Conservation (phyloP, 2,329 filamentous ascomycete genomes). For the Aspergillus fumigatus region DNA sequence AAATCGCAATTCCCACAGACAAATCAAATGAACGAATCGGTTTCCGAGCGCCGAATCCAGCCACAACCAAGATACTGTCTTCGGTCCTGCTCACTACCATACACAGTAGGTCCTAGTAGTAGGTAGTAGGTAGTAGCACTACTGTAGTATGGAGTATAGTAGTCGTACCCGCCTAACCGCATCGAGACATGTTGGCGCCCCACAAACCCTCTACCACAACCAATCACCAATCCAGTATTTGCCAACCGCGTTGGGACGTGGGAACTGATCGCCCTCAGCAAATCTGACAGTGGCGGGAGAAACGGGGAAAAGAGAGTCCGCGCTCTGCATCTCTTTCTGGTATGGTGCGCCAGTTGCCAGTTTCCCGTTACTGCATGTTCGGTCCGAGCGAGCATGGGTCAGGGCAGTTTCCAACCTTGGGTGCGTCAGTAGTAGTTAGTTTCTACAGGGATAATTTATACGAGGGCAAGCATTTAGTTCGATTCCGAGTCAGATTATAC, state of each 20-base stretch:
- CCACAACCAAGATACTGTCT: not conserved
- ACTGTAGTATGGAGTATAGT: too few species aligned
- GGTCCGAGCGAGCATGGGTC: too few species aligned
- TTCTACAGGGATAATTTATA: too few species aligned
- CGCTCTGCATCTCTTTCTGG: not conserved
- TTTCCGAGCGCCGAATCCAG: not conserved
- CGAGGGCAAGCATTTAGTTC: not conserved
- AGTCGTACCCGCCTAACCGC: constrained; percentile 1
- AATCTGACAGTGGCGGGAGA: constrained; percentile 1
- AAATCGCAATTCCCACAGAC: too few species aligned
- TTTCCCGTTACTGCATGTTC: too few species aligned
- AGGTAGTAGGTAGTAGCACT: too few species aligned
- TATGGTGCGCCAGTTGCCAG: too few species aligned
- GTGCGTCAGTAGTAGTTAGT: too few species aligned
- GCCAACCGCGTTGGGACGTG: constrained; percentile 9
- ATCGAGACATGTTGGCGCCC: constrained; percentile 8
- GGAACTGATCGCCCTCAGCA: constrained; percentile 16
- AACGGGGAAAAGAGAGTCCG: too few species aligned
- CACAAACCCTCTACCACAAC: constrained; percentile 1
- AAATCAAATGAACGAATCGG: not conserved
- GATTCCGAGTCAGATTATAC: not conserved
- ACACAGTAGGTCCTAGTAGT: too few species aligned
- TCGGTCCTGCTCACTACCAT: too few species aligned
- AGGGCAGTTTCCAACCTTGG: not conserved
- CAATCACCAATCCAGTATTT: not conserved